Base-by-base conservation (phyloP, 2,329 filamentous ascomycete genomes). In the Colletotrichum australisinense region DNA sequence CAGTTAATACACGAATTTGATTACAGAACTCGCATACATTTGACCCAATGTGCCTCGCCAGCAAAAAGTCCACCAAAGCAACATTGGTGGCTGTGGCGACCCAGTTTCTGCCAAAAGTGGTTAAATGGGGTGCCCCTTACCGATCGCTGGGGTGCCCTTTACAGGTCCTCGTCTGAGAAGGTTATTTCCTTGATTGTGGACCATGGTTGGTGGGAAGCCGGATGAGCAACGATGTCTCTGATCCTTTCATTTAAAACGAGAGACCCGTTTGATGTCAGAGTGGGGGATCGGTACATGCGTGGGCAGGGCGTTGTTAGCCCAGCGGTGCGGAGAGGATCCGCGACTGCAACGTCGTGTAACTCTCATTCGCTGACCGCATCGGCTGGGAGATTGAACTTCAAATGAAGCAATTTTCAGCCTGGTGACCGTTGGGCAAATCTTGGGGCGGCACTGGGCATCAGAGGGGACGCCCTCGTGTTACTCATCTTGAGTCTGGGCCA, bases 221-320 rank as follows among this genome's bases (percentile, higher is more conserved):
- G 60, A 55, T 52, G 56, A 38, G 60, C 67, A 64, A 55, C 59
- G 26, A 65, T 26, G 67, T 56, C 60, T 66, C 56, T 49, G 70
- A 73, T 56, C 70, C 70, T 73, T 73, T 73, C 70, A 73, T 73
- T 73, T 73, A 62, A 73, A 69, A 73, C 56, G 42, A 65, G 56
- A 56, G 67, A 57, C 67, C 67, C 67, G 60, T 70, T 73, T 65
- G 60, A 73, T 73, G 70, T 60, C 70, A 73, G 67, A 73, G 67
- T 70, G 67, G 67, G 67, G 66, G 70, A 70, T 73, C 67, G 60
- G 67, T 46, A 63, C 49, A 65, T 65, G 67, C 46, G 53, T 35
- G 32, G 53, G 22, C 70, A 69, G 59, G 70, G 53, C 55, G 26
- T 53, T 49, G 59, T 55, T 56, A 63, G 63, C 57, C 42, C 42